These are phyloP conservation scores for Lichtheimia hyalospora DNA, from an alignment of 371 early-diverging fungal species.

Conservation along the genomic window DNA sequence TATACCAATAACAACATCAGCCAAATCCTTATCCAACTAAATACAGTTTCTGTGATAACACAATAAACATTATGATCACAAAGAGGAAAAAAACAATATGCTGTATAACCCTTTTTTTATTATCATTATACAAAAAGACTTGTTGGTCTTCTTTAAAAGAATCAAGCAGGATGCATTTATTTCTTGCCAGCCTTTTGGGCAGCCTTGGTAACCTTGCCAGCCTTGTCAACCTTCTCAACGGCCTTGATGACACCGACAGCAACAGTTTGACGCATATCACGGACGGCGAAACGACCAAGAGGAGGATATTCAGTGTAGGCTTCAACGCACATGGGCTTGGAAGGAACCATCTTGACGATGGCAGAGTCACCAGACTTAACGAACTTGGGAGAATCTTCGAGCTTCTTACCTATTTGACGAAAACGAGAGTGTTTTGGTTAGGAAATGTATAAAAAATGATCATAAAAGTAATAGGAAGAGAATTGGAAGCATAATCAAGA, in stretches of 20 bases:
- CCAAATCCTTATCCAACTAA: too few relatives aligned
- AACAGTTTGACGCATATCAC: constrained; percentile 95
- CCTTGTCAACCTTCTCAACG: constrained; percentile 80
- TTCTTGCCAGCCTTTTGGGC: constrained; percentile 75
- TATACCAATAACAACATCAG: too few relatives aligned
- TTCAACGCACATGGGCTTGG: constrained; percentile 98
- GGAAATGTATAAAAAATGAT: not conserved
- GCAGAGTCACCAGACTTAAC: constrained; percentile 95
- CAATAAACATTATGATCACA: too few relatives aligned
- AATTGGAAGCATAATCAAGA: too few relatives aligned
- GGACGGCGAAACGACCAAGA: constrained; percentile 96
- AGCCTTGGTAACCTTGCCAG: constrained; percentile 67
- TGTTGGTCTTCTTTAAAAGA: too few relatives aligned
- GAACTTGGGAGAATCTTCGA: constrained; percentile 22
- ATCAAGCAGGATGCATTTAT: constrained; percentile 44
- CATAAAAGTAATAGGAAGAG: too few relatives aligned
- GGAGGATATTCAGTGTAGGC: constrained; percentile 91
- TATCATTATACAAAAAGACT: too few relatives aligned
- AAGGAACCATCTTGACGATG: constrained; percentile 92
- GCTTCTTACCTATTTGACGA: not conserved
- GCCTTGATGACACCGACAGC: constrained; percentile 96
- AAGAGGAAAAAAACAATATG: too few relatives aligned
- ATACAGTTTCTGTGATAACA: too few relatives aligned
- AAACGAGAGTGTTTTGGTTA: not conserved
- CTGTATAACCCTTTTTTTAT: too few relatives aligned